phyloP scores from a whole-genome alignment of 2,329 filamentous ascomycete species.

The Trichoderma aggressivum region DNA sequence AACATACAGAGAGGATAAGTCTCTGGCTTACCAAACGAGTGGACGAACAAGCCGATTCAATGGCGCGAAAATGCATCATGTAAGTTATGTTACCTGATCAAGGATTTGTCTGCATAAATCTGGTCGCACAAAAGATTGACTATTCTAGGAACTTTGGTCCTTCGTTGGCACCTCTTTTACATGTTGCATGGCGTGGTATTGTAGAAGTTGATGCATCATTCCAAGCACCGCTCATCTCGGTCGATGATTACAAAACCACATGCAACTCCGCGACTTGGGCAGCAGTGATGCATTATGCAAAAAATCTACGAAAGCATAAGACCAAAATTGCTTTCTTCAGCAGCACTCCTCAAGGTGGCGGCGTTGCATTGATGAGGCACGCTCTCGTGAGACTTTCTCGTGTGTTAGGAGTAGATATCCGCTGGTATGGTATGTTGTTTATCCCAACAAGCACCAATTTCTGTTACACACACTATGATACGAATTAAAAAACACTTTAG shows the following conservation, averaged over 20 bases:
- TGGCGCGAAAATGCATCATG: constrained; percentile 76
- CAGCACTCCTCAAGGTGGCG: constrained; percentile 76
- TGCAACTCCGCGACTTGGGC: constrained; percentile 63
- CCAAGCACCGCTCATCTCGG: constrained; percentile 55
- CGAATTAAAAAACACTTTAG: constrained; percentile 34
- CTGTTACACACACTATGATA: no score
- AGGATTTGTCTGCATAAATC: not conserved
- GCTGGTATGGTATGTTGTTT: constrained; percentile 62
- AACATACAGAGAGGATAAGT: constrained; percentile 39
- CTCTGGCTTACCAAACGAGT: constrained; percentile 58
- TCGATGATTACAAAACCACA: constrained; percentile 58
- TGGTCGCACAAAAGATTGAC: not conserved
- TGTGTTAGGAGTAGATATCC: constrained; percentile 63
- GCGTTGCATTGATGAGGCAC: constrained; percentile 79
- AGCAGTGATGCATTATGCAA: constrained; percentile 59
- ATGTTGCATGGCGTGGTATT: constrained; percentile 63
- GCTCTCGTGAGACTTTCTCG: constrained; percentile 69
- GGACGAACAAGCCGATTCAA: constrained; percentile 78
- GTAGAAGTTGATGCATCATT: constrained; percentile 69
- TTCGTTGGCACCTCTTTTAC: constrained; percentile 64
- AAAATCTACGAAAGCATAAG: constrained; percentile 59
- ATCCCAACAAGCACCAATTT: not conserved
- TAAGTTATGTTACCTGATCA: constrained; percentile 39
- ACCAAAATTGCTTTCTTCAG: constrained; percentile 76
- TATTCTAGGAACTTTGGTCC: constrained; percentile 64